Base-by-base conservation (phyloP, 2,329 filamentous ascomycete species). In the Cladosporium oxysporum region DNA sequence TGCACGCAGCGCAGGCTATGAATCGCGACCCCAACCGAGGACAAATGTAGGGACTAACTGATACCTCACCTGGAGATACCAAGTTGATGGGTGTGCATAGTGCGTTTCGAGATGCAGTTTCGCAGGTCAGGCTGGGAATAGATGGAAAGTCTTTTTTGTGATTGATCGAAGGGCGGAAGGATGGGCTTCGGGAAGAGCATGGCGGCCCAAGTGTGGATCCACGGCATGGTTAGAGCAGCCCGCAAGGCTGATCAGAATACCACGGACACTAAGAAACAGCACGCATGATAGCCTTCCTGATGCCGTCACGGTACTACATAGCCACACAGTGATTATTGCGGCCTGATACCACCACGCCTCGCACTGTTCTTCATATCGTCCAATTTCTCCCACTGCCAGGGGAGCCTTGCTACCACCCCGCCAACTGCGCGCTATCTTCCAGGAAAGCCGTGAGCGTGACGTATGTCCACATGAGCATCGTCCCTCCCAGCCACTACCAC, bases 381-480 rank as follows among this genome's bases (percentile, higher is more conserved):
- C 16, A 31, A 31, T 55, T 55, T 55, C 52, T 29, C 14, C 18
- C 29, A 21, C 8, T 21, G 31, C 52, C 52, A 33, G 52, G 52
- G 26, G 26, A 29, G 26, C 55, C 55, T 58, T 58, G 55, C 29
- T 28, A 58, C n/a, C 33, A 41, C 55, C 53, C 55, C 55, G 55
- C 55, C 55, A 58, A 41, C 33, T 41, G 31, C 52, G 31, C 52
- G 52, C 52, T 55, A 55, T 55, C 52, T 55, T 18, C 52, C 52
- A 55, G 52, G 52, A 31, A 55, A 55, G 52, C 23, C 28, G 52
- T 55, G 29, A 28, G 29, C 52, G 52, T 55, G 52, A 55, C 52
- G 52, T 55, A 55, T 33, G 29, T 21, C 16, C 29, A n/a, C 31
- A 29, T 55, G 41, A 21, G 41, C 49, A 29, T 53, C 23, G 49